phyloP scores from a whole-genome alignment of 352 stramenopile genomes.

The Phytopythium oedochilum region DNA sequence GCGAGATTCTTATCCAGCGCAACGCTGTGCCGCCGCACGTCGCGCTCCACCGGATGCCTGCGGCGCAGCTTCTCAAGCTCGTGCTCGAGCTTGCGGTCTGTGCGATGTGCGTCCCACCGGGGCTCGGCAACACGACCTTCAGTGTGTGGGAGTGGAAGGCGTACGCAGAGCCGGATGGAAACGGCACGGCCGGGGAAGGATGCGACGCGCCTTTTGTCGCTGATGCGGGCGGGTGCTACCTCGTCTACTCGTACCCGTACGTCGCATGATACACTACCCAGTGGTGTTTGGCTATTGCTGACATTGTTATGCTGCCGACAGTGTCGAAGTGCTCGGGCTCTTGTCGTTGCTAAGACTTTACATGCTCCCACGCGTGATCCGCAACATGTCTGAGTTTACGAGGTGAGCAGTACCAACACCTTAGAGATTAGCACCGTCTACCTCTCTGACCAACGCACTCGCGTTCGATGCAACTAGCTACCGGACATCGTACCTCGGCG shows the following conservation, averaged over 20 bases:
- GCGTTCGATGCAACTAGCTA: slow-evolving; percentile 30
- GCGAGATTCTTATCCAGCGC: slow-evolving; percentile 55
- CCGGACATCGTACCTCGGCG: slow-evolving; percentile 66
- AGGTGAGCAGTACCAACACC: slow-evolving; percentile 38
- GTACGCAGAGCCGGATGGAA: slow-evolving; percentile 23
- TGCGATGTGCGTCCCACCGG: slow-evolving; percentile 45
- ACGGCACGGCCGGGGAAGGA: neutral
- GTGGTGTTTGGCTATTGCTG: neutral
- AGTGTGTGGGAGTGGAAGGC: slow-evolving; percentile 68
- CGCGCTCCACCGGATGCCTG: slow-evolving; percentile 42
- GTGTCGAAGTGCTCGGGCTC: slow-evolving; percentile 63
- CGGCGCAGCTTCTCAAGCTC: slow-evolving; percentile 29
- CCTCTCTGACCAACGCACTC: too few species aligned
- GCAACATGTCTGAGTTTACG: slow-evolving; percentile 72
- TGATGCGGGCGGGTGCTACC: slow-evolving; percentile 43
- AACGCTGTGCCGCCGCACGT: slow-evolving; percentile 54
- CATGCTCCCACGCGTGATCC: slow-evolving; percentile 68
- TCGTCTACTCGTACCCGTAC: slow-evolving; percentile 66
- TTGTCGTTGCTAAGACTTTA: slow-evolving; percentile 68
- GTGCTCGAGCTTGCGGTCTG: slow-evolving; percentile 45
- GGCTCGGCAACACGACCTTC: slow-evolving; percentile 34
- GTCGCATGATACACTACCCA: slow-evolving; percentile 2
- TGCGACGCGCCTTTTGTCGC: slow-evolving; percentile 34
- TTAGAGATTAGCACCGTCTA: too few species aligned
- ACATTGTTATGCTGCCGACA: slow-evolving; percentile 9